phyloP scores from a whole-genome alignment of 805 yeast genomes.

The fission yeast (Schizosaccharomyces pombe) region DNA sequence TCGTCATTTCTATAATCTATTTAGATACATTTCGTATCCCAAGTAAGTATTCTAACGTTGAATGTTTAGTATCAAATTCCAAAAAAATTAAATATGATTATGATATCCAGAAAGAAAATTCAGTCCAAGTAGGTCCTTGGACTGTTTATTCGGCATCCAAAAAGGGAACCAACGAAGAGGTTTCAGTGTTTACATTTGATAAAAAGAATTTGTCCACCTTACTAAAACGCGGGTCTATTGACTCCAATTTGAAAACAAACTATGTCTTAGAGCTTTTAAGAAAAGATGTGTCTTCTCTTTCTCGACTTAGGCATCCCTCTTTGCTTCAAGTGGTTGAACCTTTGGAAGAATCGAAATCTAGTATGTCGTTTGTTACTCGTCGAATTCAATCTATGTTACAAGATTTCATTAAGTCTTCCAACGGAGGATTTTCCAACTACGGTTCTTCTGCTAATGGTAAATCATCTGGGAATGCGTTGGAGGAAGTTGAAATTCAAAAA shows the following conservation, averaged over 20 bases:
- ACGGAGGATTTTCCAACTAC: too few species aligned
- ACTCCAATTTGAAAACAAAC: not conserved
- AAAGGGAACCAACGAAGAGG: conserved; percentile 29
- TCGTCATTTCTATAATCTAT: too few species aligned
- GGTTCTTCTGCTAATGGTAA: too few species aligned
- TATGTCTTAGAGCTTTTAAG: not conserved
- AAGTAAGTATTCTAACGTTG: too few species aligned
- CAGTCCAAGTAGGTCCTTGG: conserved; percentile 41
- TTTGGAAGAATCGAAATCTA: conserved; percentile 58
- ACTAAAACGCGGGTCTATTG: conserved; percentile 21
- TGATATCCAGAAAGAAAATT: not conserved
- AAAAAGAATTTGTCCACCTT: conserved; percentile 46
- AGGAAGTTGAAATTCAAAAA: conserved; percentile 32
- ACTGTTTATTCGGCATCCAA: conserved; percentile 63
- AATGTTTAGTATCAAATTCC: not conserved
- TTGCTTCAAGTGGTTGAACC: conserved; percentile 68
- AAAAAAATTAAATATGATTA: not conserved
- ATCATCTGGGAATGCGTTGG: conserved; percentile 19
- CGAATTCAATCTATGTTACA: conserved; percentile 22
- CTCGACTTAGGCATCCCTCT: conserved; percentile 76
- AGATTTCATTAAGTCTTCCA: too few species aligned
- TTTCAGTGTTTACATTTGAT: conserved; percentile 69
- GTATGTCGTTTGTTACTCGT: conserved; percentile 68
- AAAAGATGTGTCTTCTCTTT: conserved; percentile 43
- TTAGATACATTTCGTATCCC: too few species aligned